phyloP scores from a whole-genome alignment of 164 flowering plant genomes.

The Vitis amurensis region DNA sequence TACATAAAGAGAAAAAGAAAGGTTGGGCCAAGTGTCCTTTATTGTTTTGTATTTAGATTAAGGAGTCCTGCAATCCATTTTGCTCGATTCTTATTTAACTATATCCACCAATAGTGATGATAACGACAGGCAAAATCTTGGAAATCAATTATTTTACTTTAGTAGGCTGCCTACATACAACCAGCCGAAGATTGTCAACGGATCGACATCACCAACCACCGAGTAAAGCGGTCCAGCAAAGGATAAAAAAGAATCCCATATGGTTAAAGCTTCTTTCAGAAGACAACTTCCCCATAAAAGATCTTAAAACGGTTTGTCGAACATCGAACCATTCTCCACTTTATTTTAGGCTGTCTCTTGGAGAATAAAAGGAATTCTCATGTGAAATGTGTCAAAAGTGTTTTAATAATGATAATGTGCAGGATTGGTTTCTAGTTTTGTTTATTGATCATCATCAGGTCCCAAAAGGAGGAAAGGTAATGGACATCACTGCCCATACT shows the following conservation, averaged over 20 bases:
- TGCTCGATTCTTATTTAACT: not conserved
- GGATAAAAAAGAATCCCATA: too few relatives aligned
- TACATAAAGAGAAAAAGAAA: too few relatives aligned
- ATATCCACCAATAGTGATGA: not conserved
- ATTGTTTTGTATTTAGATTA: too few relatives aligned
- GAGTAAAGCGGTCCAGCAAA: not conserved
- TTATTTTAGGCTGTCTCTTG: not conserved
- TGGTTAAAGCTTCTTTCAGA: slow-evolving; percentile 5
- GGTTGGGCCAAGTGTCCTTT: not conserved
- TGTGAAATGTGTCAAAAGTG: not conserved
- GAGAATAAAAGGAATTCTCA: not conserved
- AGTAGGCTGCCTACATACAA: slow-evolving; percentile 7
- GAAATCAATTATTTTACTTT: slow-evolving; percentile 8
- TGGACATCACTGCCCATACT: too few relatives aligned
- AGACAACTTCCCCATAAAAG: not conserved
- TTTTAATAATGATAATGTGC: not conserved
- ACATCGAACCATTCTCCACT: not conserved
- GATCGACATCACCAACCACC: slow-evolving; percentile 22
- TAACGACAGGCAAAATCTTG: slow-evolving; percentile 8
- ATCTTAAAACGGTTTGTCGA: not conserved
- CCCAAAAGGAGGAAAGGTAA: not conserved
- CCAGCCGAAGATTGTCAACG: slow-evolving; percentile 17
- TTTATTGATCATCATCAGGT: slow-evolving; percentile 8
- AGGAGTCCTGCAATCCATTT: too few relatives aligned
- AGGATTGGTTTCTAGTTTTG: not conserved